phyloP scores from a whole-genome alignment of 805 yeast species.

The Ogataea wickerhamii region DNA sequence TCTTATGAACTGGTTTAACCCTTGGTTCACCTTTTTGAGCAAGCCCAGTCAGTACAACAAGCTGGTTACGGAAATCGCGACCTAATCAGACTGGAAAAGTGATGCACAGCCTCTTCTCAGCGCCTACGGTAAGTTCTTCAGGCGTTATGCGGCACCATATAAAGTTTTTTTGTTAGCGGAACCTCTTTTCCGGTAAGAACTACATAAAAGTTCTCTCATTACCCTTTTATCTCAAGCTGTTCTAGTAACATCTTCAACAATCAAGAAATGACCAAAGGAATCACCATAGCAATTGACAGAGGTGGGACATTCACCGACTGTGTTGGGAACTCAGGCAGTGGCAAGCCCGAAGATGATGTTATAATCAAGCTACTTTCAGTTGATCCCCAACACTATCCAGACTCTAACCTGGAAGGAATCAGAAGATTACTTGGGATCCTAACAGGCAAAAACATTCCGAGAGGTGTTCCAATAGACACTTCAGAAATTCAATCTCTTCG shows the following conservation, averaged over 20 bases:
- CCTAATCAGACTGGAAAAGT: too few relatives aligned
- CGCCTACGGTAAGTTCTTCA: too few relatives aligned
- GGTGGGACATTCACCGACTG: slow-evolving; percentile 92
- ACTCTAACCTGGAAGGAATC: slow-evolving; percentile 90
- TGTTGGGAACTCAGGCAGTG: slow-evolving; percentile 46
- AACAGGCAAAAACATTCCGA: slow-evolving; percentile 49
- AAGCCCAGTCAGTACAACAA: too few relatives aligned
- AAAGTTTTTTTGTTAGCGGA: too few relatives aligned
- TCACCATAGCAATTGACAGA: slow-evolving; percentile 44
- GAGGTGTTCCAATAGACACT: slow-evolving; percentile 56
- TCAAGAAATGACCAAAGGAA: slow-evolving; percentile 12
- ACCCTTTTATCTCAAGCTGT: too few relatives aligned
- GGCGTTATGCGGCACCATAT: too few relatives aligned
- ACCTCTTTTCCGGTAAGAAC: slow-evolving; percentile 1
- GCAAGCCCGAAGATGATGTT: slow-evolving; percentile 48
- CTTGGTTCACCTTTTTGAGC: too few relatives aligned
- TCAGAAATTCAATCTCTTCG: slow-evolving; percentile 61
- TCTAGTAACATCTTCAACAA: too few relatives aligned
- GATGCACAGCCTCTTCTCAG: too few relatives aligned
- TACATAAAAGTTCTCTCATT: slow-evolving; percentile 1
- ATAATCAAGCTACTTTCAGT: slow-evolving; percentile 78
- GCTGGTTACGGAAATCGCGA: too few relatives aligned
- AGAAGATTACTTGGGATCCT: slow-evolving; percentile 65
- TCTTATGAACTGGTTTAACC: too few relatives aligned
- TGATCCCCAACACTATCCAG: slow-evolving; percentile 79